These are phyloP conservation scores for Tubosaeta sp. DNA, from an alignment of 768 basidiomycete species.

Conservation along the genomic window DNA sequence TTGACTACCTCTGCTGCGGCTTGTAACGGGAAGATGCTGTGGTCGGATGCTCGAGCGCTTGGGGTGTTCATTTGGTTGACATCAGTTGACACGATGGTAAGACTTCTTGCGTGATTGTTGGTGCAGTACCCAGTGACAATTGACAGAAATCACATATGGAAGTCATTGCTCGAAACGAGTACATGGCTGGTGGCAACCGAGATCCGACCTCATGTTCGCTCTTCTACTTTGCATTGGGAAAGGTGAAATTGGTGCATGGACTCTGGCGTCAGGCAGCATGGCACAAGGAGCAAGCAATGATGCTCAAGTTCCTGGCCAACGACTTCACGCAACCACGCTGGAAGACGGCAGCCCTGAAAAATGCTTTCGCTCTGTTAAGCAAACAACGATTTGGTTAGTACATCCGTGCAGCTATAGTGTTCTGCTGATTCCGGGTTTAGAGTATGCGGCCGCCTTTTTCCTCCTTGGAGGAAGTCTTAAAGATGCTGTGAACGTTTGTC, in stretches of 20 bases:
- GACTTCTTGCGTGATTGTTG: slow-evolving; percentile 19
- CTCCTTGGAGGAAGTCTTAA: slow-evolving; percentile 82
- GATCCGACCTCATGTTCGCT: slow-evolving; percentile 89
- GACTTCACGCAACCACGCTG: slow-evolving; percentile 82
- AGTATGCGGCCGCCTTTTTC: slow-evolving; percentile 99
- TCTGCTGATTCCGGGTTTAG: slow-evolving; percentile 38
- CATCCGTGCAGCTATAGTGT: background rate
- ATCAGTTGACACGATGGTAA: slow-evolving; percentile 73
- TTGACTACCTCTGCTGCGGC: slow-evolving; percentile 64
- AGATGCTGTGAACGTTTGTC: slow-evolving; percentile 88
- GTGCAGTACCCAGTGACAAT: background rate
- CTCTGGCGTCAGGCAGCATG: slow-evolving; percentile 94
- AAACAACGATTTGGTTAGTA: slow-evolving; percentile 87
- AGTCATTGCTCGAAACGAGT: slow-evolving; percentile 86
- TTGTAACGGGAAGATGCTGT: slow-evolving; percentile 82
- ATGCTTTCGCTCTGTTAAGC: slow-evolving; percentile 87
- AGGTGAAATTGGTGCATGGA: slow-evolving; percentile 87
- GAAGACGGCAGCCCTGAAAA: slow-evolving; percentile 93
- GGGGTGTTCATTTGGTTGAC: slow-evolving; percentile 88
- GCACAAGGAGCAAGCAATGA: slow-evolving; percentile 84
- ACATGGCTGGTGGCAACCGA: slow-evolving; percentile 79
- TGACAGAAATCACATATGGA: slow-evolving; percentile 80
- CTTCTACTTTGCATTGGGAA: slow-evolving; percentile 93
- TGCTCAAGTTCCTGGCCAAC: slow-evolving; percentile 90
- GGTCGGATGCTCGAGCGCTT: slow-evolving; percentile 82